Conservation (phyloP, 305 asterid species). For the Rubia balearica region DNA sequence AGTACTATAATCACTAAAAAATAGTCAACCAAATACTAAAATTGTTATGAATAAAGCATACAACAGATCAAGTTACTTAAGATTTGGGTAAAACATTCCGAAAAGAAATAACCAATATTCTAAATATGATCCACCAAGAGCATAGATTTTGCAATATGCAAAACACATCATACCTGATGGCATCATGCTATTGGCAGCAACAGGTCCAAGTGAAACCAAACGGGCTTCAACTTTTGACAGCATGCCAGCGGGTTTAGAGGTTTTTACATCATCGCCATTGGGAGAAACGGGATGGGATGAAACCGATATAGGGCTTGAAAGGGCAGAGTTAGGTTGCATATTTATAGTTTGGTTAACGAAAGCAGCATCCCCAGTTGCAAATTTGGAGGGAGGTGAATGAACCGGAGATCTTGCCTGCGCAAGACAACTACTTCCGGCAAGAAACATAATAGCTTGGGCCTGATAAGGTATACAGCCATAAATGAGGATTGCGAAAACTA, state of each 20-base stretch:
- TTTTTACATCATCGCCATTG: slow-evolving; percentile 34
- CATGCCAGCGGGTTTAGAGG: slow-evolving; percentile 27
- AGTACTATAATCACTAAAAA: background rate
- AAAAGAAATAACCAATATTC: background rate
- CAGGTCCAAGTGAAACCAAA: slow-evolving; percentile 41
- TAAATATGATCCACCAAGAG: background rate
- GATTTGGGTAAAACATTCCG: background rate
- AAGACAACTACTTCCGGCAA: slow-evolving; percentile 48
- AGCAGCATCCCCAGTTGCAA: slow-evolving; percentile 18
- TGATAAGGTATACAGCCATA: slow-evolving; percentile 19
- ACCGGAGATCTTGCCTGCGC: slow-evolving; percentile 34
- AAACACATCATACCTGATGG: slow-evolving; percentile 44
- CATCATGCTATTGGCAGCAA: slow-evolving; percentile 39
- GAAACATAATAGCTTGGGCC: slow-evolving; percentile 74
- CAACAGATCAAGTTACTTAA: background rate
- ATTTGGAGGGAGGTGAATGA: slow-evolving; percentile 35
- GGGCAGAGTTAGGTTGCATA: slow-evolving; percentile 32
- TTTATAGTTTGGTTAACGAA: slow-evolving; percentile 14
- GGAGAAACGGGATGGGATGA: slow-evolving; percentile 44
- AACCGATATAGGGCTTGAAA: slow-evolving; percentile 58
- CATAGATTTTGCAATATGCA: background rate
- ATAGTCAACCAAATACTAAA: background rate
- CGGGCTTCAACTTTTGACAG: slow-evolving; percentile 37
- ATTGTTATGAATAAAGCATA: background rate
- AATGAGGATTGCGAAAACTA: slow-evolving; percentile 3